Evolutionary conservation across 2,329 filamentous ascomycete genomes (phyloP).

Genomic region (Trichoderma atrobrunneum): DNA sequence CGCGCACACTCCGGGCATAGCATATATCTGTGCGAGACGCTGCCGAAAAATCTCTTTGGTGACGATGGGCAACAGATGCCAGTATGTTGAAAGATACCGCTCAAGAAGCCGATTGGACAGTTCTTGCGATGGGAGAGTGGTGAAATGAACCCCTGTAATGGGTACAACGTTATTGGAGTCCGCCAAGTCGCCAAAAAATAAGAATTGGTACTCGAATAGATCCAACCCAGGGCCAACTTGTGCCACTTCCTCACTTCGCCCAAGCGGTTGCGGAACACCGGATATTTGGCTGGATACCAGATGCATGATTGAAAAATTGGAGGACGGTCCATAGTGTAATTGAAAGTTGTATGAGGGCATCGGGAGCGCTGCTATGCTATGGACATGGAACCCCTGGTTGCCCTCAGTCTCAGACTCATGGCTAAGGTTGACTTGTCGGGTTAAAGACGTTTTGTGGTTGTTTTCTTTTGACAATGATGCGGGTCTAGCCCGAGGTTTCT

Average conservation of each 20-base stretch:
- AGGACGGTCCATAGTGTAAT: not conserved
- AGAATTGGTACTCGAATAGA: not conserved
- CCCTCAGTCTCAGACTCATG: not conserved
- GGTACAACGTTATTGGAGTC: not conserved
- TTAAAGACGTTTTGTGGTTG: not conserved
- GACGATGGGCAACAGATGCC: not conserved
- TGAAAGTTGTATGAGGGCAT: not conserved
- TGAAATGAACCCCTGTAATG: not conserved
- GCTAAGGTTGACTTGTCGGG: not conserved
- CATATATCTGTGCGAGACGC: not conserved
- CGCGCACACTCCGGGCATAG: not conserved
- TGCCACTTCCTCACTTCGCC: not conserved
- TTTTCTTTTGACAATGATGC: not conserved
- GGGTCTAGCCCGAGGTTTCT: not conserved
- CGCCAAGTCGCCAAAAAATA: not conserved
- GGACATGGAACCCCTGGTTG: not conserved
- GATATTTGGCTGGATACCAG: not conserved
- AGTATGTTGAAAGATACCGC: not conserved
- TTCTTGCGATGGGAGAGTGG: not conserved
- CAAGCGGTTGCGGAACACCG: not conserved
- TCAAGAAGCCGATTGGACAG: not conserved
- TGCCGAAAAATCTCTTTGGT: not conserved
- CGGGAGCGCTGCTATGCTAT: not conserved
- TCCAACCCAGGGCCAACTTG: not conserved
- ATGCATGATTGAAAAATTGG: not conserved